These are phyloP conservation scores for Amanita molliuscula DNA, from an alignment of 768 basidiomycete species.

Conservation along the genomic window DNA sequence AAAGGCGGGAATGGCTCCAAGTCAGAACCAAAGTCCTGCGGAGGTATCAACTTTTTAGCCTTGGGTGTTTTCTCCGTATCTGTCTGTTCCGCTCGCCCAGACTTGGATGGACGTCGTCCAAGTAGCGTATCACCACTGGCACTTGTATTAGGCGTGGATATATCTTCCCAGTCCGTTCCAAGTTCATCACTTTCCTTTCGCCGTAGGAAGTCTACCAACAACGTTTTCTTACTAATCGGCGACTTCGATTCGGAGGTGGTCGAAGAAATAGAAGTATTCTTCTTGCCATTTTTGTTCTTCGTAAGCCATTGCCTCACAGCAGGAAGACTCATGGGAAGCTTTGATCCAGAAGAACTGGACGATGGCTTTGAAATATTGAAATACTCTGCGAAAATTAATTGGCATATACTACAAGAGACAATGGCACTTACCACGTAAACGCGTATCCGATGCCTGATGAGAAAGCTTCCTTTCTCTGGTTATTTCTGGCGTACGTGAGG, in stretches of 20 bases:
- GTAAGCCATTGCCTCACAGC: slow-evolving; percentile 77
- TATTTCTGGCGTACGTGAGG: slow-evolving; percentile 38
- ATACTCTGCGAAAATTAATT: slow-evolving; percentile 2
- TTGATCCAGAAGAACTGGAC: slow-evolving; percentile 17
- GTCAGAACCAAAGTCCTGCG: slow-evolving; percentile 8
- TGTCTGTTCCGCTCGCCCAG: slow-evolving; percentile 14
- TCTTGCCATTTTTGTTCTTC: slow-evolving; percentile 40
- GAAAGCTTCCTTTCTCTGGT: slow-evolving; percentile 52
- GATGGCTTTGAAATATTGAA: slow-evolving; percentile 1
- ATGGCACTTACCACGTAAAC: slow-evolving; percentile 45
- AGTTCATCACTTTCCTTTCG: slow-evolving; percentile 45
- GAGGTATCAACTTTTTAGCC: slow-evolving; percentile 26
- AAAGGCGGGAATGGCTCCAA: slow-evolving; percentile 2
- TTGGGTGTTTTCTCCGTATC: slow-evolving; percentile 33
- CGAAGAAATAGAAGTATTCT: slow-evolving; percentile 35
- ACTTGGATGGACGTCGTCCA: slow-evolving; percentile 10
- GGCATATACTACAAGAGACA: background rate
- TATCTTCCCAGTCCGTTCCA: slow-evolving; percentile 58
- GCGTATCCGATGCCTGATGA: slow-evolving; percentile 63
- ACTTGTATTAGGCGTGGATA: slow-evolving; percentile 43
- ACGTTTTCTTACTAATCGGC: slow-evolving; percentile 47
- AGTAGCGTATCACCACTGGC: slow-evolving; percentile 25
- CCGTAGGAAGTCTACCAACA: slow-evolving; percentile 55
- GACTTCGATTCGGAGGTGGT: slow-evolving; percentile 18
- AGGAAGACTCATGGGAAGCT: slow-evolving; percentile 65